phyloP scores from a whole-genome alignment of 2,329 filamentous ascomycete genomes.

The Nothophoma quercina region DNA sequence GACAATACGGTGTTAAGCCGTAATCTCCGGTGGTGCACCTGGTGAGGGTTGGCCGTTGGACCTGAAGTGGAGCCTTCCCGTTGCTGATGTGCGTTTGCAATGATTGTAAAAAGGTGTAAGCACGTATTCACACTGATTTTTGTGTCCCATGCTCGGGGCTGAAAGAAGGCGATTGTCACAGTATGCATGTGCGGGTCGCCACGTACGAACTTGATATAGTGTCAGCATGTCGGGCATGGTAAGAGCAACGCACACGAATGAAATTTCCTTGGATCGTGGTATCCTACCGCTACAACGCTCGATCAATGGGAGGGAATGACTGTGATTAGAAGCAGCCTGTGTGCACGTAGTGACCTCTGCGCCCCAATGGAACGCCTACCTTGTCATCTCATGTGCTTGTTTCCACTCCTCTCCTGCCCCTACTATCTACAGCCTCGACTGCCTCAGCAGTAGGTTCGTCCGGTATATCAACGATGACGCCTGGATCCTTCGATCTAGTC shows the following conservation, averaged over 20 bases:
- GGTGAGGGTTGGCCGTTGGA: too few relatives aligned
- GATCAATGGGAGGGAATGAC: neutral
- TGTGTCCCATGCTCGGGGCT: too few relatives aligned
- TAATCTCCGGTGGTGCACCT: too few relatives aligned
- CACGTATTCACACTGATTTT: too few relatives aligned
- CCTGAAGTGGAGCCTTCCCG: too few relatives aligned
- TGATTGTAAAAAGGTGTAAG: too few relatives aligned
- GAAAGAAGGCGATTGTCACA: too few relatives aligned
- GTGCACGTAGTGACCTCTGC: neutral
- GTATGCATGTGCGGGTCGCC: too few relatives aligned
- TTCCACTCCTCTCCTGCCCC: constrained; percentile 20
- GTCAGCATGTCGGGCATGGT: neutral
- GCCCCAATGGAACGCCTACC: neutral
- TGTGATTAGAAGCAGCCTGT: neutral
- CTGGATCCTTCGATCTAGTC: constrained; percentile 50
- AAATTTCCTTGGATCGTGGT: too few relatives aligned
- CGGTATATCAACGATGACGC: constrained; percentile 57
- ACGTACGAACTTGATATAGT: too few relatives aligned
- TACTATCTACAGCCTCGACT: constrained; percentile 47
- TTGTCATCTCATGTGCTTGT: neutral
- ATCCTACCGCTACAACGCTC: neutral
- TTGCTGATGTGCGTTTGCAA: too few relatives aligned
- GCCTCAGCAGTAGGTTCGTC: constrained; percentile 54
- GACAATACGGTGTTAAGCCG: too few relatives aligned
- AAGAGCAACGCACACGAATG: neutral